Base-by-base conservation (phyloP, 2,329 filamentous ascomycete species). In the Paecilomyces formosus region DNA sequence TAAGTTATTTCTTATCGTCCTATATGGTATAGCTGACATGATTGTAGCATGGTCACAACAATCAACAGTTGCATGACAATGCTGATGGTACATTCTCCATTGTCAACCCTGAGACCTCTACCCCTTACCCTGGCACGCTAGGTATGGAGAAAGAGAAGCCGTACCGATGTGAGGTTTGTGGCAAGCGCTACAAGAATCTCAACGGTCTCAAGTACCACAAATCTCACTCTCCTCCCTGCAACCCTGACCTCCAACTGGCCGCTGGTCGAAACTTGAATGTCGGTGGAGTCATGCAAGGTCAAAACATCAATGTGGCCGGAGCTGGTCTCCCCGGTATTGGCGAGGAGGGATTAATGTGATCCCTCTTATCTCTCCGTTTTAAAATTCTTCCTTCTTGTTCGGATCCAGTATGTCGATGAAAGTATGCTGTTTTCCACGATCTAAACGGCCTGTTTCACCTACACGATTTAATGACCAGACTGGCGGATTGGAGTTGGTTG, bases 71-170 rank as follows among this genome's bases (percentile, higher is more conserved):
- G 60, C 92, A 97, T 70, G 92, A 97, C 73, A 99, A 99, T 68
- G 89, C 90, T 15, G 94, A 99, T 69, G 94, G 94, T 55, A 97
- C 94, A 1, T 97, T 96, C 72, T 97, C 93, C 0, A 99, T 99
- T 65, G 93, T 99, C 55, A 96, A 99, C 67, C 94, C 94, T 0
- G 90, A 96, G 70, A 97, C 94, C 0, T 94, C 90, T 28, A 85
- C 91, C 1, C 94, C 94, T 0, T 99, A 97, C 64, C 94, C 94
- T 0, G 94, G 94, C 31, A 97, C 94, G 0, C 81, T 96, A 35
- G 94, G 94, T n/a, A 99, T 99, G 94, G 94, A 99, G 78, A 99
- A 97, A 74, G 93, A 97, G 79, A 99, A 99, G 79, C 94, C 94
- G 2, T 97, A 97, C 74, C 92, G 92, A 70, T 99, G 94, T 74